Evolutionary conservation across 495 filamentous ascomycete genomes (phyloP).

Genomic region (Penicillium cinerascens): DNA sequence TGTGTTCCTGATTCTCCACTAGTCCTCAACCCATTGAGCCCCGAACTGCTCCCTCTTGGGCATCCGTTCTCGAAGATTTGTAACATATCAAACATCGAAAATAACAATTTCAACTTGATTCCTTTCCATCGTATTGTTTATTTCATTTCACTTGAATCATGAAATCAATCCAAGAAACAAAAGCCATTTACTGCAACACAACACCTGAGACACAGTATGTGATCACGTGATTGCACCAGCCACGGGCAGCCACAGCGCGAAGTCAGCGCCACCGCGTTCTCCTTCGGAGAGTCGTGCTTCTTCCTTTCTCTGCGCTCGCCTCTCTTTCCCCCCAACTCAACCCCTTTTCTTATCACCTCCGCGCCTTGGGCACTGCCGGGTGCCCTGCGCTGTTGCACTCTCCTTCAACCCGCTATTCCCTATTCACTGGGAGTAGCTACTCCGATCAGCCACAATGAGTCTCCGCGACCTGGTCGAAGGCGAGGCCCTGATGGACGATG

Average conservation of each 20-base stretch:
- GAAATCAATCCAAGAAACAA: too few relatives aligned
- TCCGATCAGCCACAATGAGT: constrained; percentile 55
- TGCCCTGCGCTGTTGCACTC: constrained; percentile 6
- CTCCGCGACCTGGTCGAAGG: constrained; percentile 75
- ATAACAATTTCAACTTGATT: too few relatives aligned
- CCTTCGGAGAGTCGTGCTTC: constrained; percentile 19
- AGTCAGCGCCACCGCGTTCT: constrained; percentile 27
- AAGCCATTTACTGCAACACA: not conserved
- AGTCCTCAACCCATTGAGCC: constrained; percentile 11
- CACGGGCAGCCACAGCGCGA: constrained; percentile 4
- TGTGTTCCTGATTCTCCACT: constrained; percentile 22
- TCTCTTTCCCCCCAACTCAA: constrained; percentile 2
- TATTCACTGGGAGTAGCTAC: constrained; percentile 16
- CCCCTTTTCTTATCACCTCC: constrained; percentile 6
- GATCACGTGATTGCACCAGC: constrained; percentile 4
- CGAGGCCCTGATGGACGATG: constrained; percentile 87
- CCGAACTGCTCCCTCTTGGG: not conserved
- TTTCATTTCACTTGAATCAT: too few relatives aligned
- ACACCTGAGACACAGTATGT: not conserved
- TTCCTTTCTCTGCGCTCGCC: constrained; percentile 3
- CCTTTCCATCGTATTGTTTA: too few relatives aligned
- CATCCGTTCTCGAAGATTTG: too few relatives aligned
- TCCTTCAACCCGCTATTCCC: constrained; percentile 1
- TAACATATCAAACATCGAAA: too few relatives aligned
- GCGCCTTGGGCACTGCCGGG: constrained; percentile 13